Evolutionary conservation across 495 filamentous ascomycete species (phyloP).

Genomic region (Penicillium malachiteum): DNA sequence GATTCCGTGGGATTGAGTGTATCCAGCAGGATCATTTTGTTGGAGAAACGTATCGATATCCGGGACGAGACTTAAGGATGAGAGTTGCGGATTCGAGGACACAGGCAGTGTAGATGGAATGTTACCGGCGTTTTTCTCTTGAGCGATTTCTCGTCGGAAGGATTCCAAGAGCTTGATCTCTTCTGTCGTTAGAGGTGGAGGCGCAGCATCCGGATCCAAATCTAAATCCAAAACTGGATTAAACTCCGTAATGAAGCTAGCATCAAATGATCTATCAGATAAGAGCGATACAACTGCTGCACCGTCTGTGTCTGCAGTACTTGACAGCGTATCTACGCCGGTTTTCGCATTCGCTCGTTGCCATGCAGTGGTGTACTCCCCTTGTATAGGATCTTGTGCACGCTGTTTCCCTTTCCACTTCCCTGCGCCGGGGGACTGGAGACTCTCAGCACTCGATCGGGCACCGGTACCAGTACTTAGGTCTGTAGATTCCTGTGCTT

Average conservation of each 20-base stretch:
- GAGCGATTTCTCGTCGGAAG: constrained; percentile 23
- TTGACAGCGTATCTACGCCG: background rate
- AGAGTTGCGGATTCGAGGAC: constrained; percentile 10
- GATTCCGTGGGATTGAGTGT: background rate
- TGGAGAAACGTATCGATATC: constrained; percentile 40
- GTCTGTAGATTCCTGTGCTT: background rate
- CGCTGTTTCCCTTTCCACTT: constrained; percentile 34
- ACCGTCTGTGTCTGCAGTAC: constrained; percentile 29
- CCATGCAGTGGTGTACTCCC: constrained; percentile 21
- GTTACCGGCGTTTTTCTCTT: background rate
- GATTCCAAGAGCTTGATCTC: constrained; percentile 40
- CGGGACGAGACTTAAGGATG: constrained; percentile 39
- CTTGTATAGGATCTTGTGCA: constrained; percentile 14
- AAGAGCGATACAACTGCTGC: constrained; percentile 51
- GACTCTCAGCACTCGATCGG: background rate
- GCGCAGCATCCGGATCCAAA: constrained; percentile 19
- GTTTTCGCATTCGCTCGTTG: constrained; percentile 8
- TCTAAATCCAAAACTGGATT: constrained; percentile 35
- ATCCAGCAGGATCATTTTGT: constrained; percentile 15
- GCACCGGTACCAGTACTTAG: background rate
- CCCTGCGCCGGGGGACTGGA: constrained; percentile 5
- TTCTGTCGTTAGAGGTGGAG: constrained; percentile 21
- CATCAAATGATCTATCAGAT: constrained; percentile 49
- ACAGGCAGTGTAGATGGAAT: background rate
- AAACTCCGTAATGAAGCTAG: constrained; percentile 35